Percentiles rank a stretch among this genome's conserved stretches.
phyloP scores from a whole-genome alignment of 768 basidiomycete species.

The Lentinula lateritia region DNA sequence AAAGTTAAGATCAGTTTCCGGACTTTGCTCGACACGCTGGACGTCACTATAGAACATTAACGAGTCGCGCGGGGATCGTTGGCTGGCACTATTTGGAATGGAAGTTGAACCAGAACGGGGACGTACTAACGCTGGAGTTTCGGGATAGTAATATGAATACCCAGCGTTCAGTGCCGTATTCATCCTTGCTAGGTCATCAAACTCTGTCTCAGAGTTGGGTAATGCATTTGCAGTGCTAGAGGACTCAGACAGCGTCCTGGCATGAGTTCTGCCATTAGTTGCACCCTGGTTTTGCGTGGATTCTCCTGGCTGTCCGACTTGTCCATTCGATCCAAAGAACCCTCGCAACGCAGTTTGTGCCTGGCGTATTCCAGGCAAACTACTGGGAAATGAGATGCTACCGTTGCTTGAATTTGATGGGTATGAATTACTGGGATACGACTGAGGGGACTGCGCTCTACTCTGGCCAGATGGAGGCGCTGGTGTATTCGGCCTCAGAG shows the following conservation, averaged over 20 bases:
- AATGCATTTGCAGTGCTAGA: not conserved
- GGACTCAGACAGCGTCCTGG: not conserved
- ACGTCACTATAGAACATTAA: not conserved
- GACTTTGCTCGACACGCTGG: not conserved
- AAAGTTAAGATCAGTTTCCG: not conserved
- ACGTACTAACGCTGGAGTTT: not conserved
- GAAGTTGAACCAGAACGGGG: not conserved
- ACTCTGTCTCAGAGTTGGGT: constrained; percentile 23
- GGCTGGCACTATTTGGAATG: not conserved
- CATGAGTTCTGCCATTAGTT: not conserved
- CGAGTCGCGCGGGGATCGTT: not conserved
- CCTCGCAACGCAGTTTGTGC: constrained; percentile 2
- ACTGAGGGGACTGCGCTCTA: not conserved
- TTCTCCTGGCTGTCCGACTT: not conserved
- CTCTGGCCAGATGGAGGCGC: not conserved
- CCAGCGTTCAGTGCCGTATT: constrained; percentile 40
- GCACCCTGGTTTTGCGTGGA: not conserved
- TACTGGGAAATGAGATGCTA: not conserved
- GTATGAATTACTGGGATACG: not conserved
- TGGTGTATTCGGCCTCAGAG: not conserved
- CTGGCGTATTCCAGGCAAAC: not conserved
- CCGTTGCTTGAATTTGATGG: not conserved
- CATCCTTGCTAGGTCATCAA: constrained; percentile 30
- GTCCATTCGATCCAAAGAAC: not conserved
- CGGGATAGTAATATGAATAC: constrained; percentile 24